Percentiles rank a stretch among this genome's conserved stretches.
Evolutionary conservation across 495 filamentous ascomycete genomes (phyloP).

Genomic region (Lophiostoma macrostomum): DNA sequence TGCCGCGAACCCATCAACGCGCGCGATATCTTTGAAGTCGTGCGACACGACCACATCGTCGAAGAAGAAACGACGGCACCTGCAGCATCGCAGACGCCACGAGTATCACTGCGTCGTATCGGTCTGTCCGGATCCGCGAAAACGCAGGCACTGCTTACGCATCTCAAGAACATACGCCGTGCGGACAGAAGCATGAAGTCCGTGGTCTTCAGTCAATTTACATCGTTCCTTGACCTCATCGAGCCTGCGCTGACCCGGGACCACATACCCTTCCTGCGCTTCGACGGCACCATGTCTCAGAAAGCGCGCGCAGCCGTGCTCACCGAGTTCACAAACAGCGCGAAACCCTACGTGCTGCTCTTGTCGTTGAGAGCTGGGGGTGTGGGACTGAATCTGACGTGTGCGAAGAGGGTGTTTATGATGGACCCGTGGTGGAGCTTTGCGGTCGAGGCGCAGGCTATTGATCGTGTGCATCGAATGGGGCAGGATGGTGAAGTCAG

Average conservation of each 20-base stretch:
- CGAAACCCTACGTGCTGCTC: slow-evolving; percentile 60
- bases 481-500: slow-evolving; percentile 84
- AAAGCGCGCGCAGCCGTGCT: slow-evolving; percentile 76
- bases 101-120: slow-evolving; percentile 77
- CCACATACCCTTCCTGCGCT: slow-evolving; percentile 74
- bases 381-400: slow-evolving; percentile 88
- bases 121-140: slow-evolving; percentile 82
- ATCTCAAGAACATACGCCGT: slow-evolving; percentile 63
- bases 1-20: slow-evolving; percentile 80
- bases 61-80: slow-evolving; percentile 30
- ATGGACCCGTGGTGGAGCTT: slow-evolving; percentile 99
- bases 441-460: slow-evolving; percentile 93
- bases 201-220: slow-evolving; percentile 95
- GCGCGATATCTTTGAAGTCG: slow-evolving; percentile 86
- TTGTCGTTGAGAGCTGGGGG: slow-evolving; percentile 87
- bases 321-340: slow-evolving; percentile 57
- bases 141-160: slow-evolving; percentile 71
- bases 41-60: slow-evolving; percentile 50
- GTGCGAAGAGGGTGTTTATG: slow-evolving; percentile 86
- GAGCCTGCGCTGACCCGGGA: slow-evolving; percentile 67
- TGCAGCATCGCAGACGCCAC: slow-evolving; percentile 46
- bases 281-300: slow-evolving; percentile 88
- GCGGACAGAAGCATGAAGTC: slow-evolving; percentile 70
- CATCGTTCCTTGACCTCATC: slow-evolving; percentile 90
- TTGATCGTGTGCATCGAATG: slow-evolving; percentile 99